phyloP scores from a whole-genome alignment of 805 yeast genomes.

The Metschnikowia anglica region DNA sequence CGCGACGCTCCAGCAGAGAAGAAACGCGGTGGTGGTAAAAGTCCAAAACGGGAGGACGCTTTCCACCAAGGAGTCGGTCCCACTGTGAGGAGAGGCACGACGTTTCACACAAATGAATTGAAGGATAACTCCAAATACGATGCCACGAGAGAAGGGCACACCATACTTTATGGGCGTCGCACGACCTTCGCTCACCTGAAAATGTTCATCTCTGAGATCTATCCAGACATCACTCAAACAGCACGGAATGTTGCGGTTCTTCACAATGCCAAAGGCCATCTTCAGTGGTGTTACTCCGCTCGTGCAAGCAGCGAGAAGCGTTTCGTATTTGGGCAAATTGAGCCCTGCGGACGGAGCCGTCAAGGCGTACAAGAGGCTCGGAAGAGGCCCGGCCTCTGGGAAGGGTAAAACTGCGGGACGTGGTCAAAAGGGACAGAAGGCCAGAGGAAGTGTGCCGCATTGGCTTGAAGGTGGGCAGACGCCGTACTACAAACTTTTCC shows the following conservation, averaged over 20 bases:
- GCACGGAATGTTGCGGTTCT: conserved; percentile 11
- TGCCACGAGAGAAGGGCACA: no score
- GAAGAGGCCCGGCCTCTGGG: conserved; percentile 95
- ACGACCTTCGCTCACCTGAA: conserved; percentile 1
- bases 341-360: conserved; percentile 64
- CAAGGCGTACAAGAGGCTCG: conserved; percentile 66
- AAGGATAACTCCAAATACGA: no score
- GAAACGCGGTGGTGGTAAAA: no score
- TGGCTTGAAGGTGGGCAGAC: conserved; percentile 99
- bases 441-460: conserved; percentile 83
- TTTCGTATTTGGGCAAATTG: conserved; percentile 53
- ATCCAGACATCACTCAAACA: no score
- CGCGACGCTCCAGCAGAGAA: no score
- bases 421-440: conserved; percentile 99
- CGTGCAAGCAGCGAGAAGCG: conserved; percentile 28
- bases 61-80: no score
- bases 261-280: conserved; percentile 6
- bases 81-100: no score
- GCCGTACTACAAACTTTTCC: conserved; percentile 78
- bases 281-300: conserved; percentile 4
- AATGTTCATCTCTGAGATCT: background rate
- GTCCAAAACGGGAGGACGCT: no score
- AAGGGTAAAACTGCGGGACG: conserved; percentile 94
- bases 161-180: conserved; percentile 1
- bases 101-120: no score